These are phyloP conservation scores for Cucumis melo DNA, from an alignment of 306 rosid genomes.

Conservation along the genomic window DNA sequence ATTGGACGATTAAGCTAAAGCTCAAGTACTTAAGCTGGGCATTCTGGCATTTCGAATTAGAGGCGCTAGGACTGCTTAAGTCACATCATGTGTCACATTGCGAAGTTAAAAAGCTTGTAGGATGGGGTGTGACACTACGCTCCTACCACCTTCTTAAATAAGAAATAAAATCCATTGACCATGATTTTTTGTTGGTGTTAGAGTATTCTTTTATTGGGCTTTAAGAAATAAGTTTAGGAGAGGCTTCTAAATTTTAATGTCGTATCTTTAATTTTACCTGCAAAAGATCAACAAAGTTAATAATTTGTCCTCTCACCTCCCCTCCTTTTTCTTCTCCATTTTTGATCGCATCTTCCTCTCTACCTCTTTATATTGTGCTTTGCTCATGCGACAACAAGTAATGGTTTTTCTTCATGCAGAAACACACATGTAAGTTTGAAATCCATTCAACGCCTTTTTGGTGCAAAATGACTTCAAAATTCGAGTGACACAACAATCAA, in stretches of 20 bases:
- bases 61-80: too few relatives aligned
- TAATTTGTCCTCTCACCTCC: neutral
- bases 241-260: neutral
- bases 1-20: too few relatives aligned
- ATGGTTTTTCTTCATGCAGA: neutral
- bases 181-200: too few relatives aligned
- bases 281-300: too few relatives aligned
- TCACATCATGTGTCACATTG: too few relatives aligned
- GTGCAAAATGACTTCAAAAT: neutral
- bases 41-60: too few relatives aligned
- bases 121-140: too few relatives aligned
- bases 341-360: neutral
- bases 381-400: neutral
- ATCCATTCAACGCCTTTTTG: neutral
- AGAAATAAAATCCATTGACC: too few relatives aligned
- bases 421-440: neutral
- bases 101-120: too few relatives aligned
- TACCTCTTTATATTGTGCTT: neutral
- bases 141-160: too few relatives aligned
- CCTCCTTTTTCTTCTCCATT: neutral
- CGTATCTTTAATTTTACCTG: neutral
- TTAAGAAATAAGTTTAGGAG: neutral
- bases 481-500: neutral
- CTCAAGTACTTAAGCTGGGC: too few relatives aligned
- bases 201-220: neutral